phyloP scores from a whole-genome alignment of 108 stramenopile genomes.

The Craspedostauros australis region DNA sequence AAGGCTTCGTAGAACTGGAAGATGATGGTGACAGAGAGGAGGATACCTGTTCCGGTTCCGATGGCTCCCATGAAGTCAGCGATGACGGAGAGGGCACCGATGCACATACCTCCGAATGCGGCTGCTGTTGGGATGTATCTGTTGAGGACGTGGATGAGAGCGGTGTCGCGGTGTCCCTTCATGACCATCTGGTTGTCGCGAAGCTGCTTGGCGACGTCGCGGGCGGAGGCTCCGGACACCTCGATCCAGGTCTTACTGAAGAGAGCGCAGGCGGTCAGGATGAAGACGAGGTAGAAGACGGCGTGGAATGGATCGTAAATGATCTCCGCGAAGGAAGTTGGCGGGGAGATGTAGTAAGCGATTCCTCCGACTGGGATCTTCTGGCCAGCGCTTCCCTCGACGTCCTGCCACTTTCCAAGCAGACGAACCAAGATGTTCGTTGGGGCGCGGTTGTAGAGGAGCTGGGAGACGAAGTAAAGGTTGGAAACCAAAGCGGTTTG shows the following conservation, averaged over 20 bases:
- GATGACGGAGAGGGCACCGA: conserved; percentile 95
- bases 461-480: conserved; percentile 97
- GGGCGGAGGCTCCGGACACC: conserved; percentile 92
- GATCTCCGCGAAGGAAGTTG: conserved; percentile 86
- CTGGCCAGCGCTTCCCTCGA: conserved; percentile 79
- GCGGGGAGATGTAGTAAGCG: conserved; percentile 99
- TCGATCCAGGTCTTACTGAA: conserved; percentile 99
- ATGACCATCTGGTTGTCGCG: conserved; percentile 98
- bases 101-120: conserved; percentile 99
- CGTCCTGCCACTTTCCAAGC: conserved; percentile 97
- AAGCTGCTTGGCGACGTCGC: conserved; percentile 99
- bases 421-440: conserved; percentile 96
- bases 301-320: conserved; percentile 98
- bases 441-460: conserved; percentile 96
- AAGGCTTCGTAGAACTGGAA: conserved; percentile 96
- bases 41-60: conserved; percentile 97
- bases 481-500: conserved; percentile 98
- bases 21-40: conserved; percentile 98
- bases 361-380: conserved; percentile 97
- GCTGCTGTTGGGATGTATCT: conserved; percentile 99
- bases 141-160: conserved; percentile 95
- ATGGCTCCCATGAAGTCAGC: conserved; percentile 99
- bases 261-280: conserved; percentile 95
- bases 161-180: conserved; percentile 97
- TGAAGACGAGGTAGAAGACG: conserved; percentile 96